Percentiles rank a stretch among this genome's conserved stretches.
These are phyloP conservation scores for Cladosporium oxysporum DNA, from an alignment of 2,329 filamentous ascomycete species.

Conservation along the genomic window DNA sequence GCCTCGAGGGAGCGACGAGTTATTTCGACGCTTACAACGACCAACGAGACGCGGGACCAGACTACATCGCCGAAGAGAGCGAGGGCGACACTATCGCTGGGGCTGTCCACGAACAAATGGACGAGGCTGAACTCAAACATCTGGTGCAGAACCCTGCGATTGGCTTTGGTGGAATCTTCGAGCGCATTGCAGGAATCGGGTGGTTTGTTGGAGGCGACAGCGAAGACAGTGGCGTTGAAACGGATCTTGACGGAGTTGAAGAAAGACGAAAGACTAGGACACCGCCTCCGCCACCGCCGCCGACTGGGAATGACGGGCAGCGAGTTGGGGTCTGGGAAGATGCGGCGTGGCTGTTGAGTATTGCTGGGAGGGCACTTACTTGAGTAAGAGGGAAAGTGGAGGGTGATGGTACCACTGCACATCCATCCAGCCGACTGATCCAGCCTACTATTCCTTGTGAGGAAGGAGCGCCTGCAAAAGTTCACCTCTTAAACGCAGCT, in stretches of 20 bases:
- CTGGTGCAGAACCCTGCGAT: slow-evolving; percentile 55
- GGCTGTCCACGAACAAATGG: slow-evolving; percentile 40
- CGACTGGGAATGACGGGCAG: slow-evolving; percentile 41
- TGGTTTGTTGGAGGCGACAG: slow-evolving; percentile 18
- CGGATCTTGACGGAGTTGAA: slow-evolving; percentile 26
- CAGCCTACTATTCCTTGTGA: too few species aligned
- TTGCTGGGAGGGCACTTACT: slow-evolving; percentile 39
- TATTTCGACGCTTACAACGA: slow-evolving; percentile 34
- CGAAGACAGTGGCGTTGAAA: slow-evolving; percentile 31
- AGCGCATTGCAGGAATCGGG: slow-evolving; percentile 5
- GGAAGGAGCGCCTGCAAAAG: not conserved
- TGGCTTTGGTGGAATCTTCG: slow-evolving; percentile 54
- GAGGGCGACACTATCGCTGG: slow-evolving; percentile 38
- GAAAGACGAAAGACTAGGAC: slow-evolving; percentile 37
- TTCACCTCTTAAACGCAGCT: not conserved
- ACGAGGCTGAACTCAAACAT: slow-evolving; percentile 56
- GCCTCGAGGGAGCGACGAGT: slow-evolving; percentile 20
- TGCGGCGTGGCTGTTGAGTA: slow-evolving; percentile 59
- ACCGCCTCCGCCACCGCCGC: slow-evolving; percentile 33
- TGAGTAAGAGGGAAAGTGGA: not conserved
- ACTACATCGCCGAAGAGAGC: slow-evolving; percentile 46
- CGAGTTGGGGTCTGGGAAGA: slow-evolving; percentile 58
- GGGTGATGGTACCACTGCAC: not conserved
- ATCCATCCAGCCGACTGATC: too few species aligned
- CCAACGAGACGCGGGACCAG: slow-evolving; percentile 41